Evolutionary conservation across 2,329 filamentous ascomycete species (phyloP).

Genomic region (Arachnomyces sp.): DNA sequence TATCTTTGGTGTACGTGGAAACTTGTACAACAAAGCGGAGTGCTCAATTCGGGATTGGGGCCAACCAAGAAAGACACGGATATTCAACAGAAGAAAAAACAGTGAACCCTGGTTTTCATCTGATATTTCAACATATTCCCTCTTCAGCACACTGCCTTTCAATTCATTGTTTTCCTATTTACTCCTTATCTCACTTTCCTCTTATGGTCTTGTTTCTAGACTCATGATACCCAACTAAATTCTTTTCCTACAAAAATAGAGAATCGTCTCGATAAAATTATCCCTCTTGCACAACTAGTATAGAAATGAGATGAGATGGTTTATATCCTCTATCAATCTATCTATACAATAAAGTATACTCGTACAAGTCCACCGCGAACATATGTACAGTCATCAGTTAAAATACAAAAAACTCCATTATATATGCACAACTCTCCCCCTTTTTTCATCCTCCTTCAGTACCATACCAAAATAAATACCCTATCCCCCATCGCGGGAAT

Average conservation of each 20-base stretch:
- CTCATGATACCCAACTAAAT: too few species aligned
- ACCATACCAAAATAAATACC: constrained; percentile 2
- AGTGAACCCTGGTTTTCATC: constrained; percentile 16
- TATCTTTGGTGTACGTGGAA: constrained; percentile 87
- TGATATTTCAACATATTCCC: background rate
- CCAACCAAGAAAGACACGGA: too few species aligned
- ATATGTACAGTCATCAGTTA: background rate
- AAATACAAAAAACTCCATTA: too few species aligned
- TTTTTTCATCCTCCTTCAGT: constrained; percentile 6
- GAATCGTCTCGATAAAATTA: background rate
- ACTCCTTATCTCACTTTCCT: background rate
- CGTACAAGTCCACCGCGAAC: background rate
- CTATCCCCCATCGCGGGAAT: background rate
- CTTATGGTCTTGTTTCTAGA: too few species aligned
- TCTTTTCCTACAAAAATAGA: background rate
- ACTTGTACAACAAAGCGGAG: constrained; percentile 27
- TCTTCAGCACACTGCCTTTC: background rate
- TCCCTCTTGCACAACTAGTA: too few species aligned
- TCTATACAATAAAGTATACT: background rate
- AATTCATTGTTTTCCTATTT: constrained; percentile 8
- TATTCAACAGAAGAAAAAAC: constrained; percentile 23
- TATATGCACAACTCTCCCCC: constrained; percentile 21
- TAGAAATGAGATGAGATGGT: constrained; percentile 1
- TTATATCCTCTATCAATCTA: background rate
- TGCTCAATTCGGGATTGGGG: background rate